Evolutionary conservation across 2,329 filamentous ascomycete species (phyloP), one percentile per base, ranked within the genome.

Genomic region (Beauveria medogensis): DNA sequence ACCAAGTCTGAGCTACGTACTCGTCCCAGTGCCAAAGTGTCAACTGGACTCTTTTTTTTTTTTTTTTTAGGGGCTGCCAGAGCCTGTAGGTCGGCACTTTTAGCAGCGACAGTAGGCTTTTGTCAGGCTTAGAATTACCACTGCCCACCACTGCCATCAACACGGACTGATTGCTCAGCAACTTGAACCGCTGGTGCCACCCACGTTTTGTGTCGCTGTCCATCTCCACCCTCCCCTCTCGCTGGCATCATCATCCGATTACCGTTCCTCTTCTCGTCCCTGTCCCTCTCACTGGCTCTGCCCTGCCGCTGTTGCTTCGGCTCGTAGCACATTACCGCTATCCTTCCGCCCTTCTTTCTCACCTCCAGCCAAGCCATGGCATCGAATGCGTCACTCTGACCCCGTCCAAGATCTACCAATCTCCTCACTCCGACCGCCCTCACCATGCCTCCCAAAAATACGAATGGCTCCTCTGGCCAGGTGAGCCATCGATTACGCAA

Each of bases 401-500:
- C 41, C 40, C 20, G 41, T 44, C 40, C 41, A 26, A 65, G 57
- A 61, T 60, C 64, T 57, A 58, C 24, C 55, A 57, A 59, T 61
- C 64, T 64, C 57, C 57, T 62, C 62, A 46, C 52, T 63, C 30
- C 20, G 18, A 20, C 46, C 51, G 6, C 26, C 50, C 14, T 54
- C 67, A 68, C 64, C 64, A 83, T 83, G 81, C 79, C 80, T 62
- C 75, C 78, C 69, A 86, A 85, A 74, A 77, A 74, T 67, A 69
- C 78, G 69, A 77, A 77, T 72, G 75, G 78, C 69, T 66, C 67
- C 66, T 77, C 79, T 67, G 80, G 80, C 70, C 85, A 86, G 71
- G 86, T 88, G 70, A 85, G 84, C 65, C 84, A 87, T 72, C 86
- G 85, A 70, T 73, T 89, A 67, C 87, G 85, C 77, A 88, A 84